Evolutionary conservation across 2,329 filamentous ascomycete species (phyloP), one percentile per base, ranked within the genome.

Genomic region (Alternaria viburni): DNA sequence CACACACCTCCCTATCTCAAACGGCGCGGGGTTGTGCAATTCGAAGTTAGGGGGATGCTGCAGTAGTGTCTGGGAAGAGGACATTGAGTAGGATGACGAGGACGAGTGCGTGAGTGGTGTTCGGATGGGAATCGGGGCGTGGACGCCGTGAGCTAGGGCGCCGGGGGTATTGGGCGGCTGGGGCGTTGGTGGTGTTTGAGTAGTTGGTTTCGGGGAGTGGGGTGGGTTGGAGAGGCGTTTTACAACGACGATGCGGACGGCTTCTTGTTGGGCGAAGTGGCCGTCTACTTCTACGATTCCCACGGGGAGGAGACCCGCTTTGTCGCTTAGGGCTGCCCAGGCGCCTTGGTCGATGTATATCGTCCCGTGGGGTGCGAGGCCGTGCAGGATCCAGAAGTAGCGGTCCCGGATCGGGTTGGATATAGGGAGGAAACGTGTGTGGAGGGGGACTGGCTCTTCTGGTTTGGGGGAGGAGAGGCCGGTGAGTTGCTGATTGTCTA

Each of bases 311-410:
- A 99, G 87, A 4, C 93, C 93, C 0, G 94, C 93, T 82, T 97
- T 97, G 75, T 90, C 89, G 15, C 89, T 83, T 4, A 98, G 86
- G 1, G 95, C 96, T 32, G 86, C 84, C 81, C 93, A 90, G 4
- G 95, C 95, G 45, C 96, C 96, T n/a, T 88, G 83, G 82, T 99
- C 96, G 72, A 99, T 96, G 82, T 93, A 98, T 25, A 99, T 78
- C 3, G 91, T 97, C 13, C 96, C 96, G 74, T 97, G 94, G 0
- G 96, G 93, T 23, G 90, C 90, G 11, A 97, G 88, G 10, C 95
- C 96, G 80, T 99, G 93, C 0, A 98, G 86, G 52, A 99, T 90
- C 96, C 96, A 99, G 85, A 63, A 63, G 57, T 63, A 60, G 21
- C 61, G 61, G 61, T 63, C 61, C 4, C 61, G 61, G 15, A 63